These are phyloP conservation scores for Cryptosporidium meleagridis DNA, from an alignment of 169 alveolate species.

Conservation along the genomic window DNA sequence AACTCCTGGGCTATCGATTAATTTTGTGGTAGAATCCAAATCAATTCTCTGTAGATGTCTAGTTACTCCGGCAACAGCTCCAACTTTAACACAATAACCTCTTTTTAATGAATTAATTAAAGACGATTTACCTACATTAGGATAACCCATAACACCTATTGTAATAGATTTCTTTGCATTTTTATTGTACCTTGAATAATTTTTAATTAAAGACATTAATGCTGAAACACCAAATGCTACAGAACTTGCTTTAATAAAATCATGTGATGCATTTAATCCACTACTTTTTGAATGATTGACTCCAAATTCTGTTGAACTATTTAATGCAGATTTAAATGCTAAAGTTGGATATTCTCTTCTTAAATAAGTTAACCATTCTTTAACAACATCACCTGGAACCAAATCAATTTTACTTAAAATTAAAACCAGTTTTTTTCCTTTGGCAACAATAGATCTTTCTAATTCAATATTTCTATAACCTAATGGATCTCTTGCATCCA, in stretches of 20 bases:
- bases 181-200: constrained; percentile 86
- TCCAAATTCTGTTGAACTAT: constrained; percentile 62
- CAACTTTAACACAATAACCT: constrained; percentile 90
- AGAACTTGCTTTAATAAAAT: constrained; percentile 78
- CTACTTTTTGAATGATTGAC: constrained; percentile 48
- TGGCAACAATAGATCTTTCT: constrained; percentile 86
- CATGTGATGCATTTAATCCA: constrained; percentile 58
- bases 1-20: constrained; percentile 96
- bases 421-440: constrained; percentile 89
- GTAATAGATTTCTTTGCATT: constrained; percentile 85
- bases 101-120: constrained; percentile 91
- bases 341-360: constrained; percentile 76
- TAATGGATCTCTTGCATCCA: constrained; percentile 94
- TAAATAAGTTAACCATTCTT: constrained; percentile 78
- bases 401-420: constrained; percentile 93
- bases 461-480: constrained; percentile 89
- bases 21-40: constrained; percentile 88
- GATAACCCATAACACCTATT: constrained; percentile 94
- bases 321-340: constrained; percentile 82
- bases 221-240: constrained; percentile 90
- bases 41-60: constrained; percentile 89
- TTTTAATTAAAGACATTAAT: constrained; percentile 85
- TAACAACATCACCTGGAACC: constrained; percentile 88
- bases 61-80: constrained; percentile 94
- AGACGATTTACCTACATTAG: constrained; percentile 94